A percentile compares a stretch with the other conserved stretches of the same genome.
Conservation (phyloP, 129 eudicot genomes). For the Heracleum sosnowskyi region DNA sequence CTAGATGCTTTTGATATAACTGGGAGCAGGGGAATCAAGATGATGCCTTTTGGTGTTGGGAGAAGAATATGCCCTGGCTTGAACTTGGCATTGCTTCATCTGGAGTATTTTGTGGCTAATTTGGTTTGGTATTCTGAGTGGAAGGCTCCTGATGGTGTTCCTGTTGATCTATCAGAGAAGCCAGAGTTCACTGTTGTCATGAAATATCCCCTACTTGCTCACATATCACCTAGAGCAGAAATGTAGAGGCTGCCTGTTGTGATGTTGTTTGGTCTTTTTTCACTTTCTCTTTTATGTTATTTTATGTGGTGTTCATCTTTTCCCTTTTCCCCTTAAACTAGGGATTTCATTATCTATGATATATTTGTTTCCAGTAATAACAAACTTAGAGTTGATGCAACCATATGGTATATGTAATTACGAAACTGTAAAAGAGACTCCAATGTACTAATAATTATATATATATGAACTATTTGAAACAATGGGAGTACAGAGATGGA, state of each 20-base stretch:
- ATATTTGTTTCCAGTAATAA: background rate
- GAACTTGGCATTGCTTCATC: slow-evolving; percentile 44
- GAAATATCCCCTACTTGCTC: slow-evolving; percentile 4
- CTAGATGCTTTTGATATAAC: slow-evolving; percentile 35
- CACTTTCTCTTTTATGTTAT: too few species aligned
- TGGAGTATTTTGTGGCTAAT: slow-evolving; percentile 60
- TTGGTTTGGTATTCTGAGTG: slow-evolving; percentile 44
- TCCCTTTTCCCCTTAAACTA: background rate
- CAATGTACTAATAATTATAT: background rate
- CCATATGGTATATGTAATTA: too few species aligned
- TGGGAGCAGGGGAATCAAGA: slow-evolving; percentile 52
- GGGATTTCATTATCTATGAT: background rate
- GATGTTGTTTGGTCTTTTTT: too few species aligned
- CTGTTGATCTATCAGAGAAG: slow-evolving; percentile 8
- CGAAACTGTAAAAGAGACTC: background rate
- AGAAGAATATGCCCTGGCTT: slow-evolving; percentile 54
- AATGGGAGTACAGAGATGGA: background rate
- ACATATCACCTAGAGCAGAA: background rate
- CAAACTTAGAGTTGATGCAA: background rate
- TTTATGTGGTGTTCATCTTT: too few species aligned
- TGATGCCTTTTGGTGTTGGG: slow-evolving; percentile 80
- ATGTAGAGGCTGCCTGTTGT: background rate
- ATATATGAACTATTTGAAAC: background rate
- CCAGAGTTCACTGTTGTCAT: slow-evolving; percentile 9
- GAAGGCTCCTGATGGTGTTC: slow-evolving; percentile 14